These are phyloP conservation scores for Prillingera fragicola DNA, from an alignment of 1,284 basidiomycete genomes.

Conservation along the genomic window DNA sequence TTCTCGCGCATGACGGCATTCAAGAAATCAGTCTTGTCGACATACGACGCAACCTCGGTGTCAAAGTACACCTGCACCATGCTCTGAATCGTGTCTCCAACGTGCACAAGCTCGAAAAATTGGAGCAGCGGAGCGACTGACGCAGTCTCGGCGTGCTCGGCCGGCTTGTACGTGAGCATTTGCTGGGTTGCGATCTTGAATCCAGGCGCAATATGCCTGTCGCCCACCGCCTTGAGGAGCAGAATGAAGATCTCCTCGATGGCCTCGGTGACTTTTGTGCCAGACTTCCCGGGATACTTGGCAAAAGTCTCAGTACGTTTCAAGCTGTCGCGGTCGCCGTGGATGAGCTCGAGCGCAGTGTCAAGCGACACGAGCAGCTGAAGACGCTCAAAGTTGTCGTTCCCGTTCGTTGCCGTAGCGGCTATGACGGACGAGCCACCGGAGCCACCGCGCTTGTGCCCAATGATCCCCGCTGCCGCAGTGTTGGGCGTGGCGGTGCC, in stretches of 20 bases:
- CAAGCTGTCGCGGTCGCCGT: constrained; percentile 79
- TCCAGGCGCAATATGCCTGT: constrained; percentile 76
- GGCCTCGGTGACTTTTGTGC: constrained; percentile 73
- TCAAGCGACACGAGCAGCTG: constrained; percentile 88
- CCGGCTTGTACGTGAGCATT: constrained; percentile 80
- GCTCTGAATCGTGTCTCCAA: constrained; percentile 94
- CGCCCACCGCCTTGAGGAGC: constrained; percentile 69
- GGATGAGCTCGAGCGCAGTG: constrained; percentile 83
- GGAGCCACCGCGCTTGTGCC: too few species aligned
- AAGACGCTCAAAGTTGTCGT: constrained; percentile 56
- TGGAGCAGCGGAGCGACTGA: constrained; percentile 86
- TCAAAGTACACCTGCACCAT: constrained; percentile 98
- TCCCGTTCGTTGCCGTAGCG: constrained; percentile 16
- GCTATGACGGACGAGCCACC: too few species aligned
- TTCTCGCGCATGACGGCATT: constrained; percentile 92
- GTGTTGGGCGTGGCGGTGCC: constrained; percentile 4
- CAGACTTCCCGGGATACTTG: constrained; percentile 75
- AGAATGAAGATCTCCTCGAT: constrained; percentile 89
- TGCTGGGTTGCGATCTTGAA: constrained; percentile 77
- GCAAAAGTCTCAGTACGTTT: constrained; percentile 88
- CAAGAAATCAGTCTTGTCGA: constrained; percentile 87
- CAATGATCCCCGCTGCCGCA: constrained; percentile 1
- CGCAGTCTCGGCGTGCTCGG: constrained; percentile 68
- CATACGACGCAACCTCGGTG: constrained; percentile 81
- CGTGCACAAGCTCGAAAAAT: constrained; percentile 95